phyloP scores from a whole-genome alignment of 2,329 filamentous ascomycete species.

The Fusarium xyrophilum region DNA sequence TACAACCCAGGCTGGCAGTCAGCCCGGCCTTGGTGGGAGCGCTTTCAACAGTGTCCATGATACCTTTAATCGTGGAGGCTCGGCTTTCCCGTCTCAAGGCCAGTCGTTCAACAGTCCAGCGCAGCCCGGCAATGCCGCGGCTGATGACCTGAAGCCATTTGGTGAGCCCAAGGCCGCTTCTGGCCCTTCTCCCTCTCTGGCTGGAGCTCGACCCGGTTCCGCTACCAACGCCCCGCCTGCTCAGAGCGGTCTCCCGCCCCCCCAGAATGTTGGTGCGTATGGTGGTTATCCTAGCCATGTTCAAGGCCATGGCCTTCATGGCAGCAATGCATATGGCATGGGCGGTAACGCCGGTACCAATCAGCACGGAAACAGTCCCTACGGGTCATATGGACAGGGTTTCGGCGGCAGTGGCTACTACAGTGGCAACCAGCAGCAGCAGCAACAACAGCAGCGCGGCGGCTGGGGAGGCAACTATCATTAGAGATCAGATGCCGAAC shows the following conservation, averaged over 20 bases:
- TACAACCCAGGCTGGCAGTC: conserved; percentile 57
- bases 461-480: conserved; percentile 69
- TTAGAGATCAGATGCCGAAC: conserved; percentile 41
- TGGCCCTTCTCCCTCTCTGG: conserved; percentile 64
- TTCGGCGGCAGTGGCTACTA: conserved; percentile 58
- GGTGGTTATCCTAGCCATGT: conserved; percentile 63
- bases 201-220: conserved; percentile 63
- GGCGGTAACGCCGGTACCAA: conserved; percentile 58
- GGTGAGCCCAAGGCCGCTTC: conserved; percentile 61
- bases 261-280: conserved; percentile 62
- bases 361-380: conserved; percentile 61
- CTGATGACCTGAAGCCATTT: conserved; percentile 66
- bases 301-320: conserved; percentile 61
- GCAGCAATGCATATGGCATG: conserved; percentile 62
- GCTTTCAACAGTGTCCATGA: conserved; percentile 63
- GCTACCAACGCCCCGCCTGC: conserved; percentile 59
- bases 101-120: conserved; percentile 61
- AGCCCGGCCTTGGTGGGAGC: conserved; percentile 58
- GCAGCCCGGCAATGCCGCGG: conserved; percentile 53
- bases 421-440: conserved; percentile 47
- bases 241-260: conserved; percentile 63
- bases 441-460: conserved; percentile 53
- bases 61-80: conserved; percentile 60
- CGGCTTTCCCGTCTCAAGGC: conserved; percentile 62
- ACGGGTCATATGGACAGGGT: conserved; percentile 60